Evolutionary conservation across 345 rosid genomes (phyloP).

Genomic region (Noccaea bulbosa): DNA sequence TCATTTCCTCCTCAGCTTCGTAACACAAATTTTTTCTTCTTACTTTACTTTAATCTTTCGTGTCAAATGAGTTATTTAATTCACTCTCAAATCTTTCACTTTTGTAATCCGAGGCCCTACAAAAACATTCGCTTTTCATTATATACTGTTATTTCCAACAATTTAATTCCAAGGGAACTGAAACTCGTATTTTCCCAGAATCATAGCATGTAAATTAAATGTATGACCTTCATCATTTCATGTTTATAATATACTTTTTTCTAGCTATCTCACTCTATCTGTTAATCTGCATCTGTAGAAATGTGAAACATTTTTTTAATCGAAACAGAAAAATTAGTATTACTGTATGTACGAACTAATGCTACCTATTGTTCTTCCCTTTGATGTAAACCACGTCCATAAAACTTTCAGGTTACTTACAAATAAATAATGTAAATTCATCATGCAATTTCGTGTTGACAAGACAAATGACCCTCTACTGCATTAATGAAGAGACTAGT

Average conservation of each 20-base stretch:
- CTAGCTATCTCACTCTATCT: too few species aligned
- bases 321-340: too few species aligned
- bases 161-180: not conserved
- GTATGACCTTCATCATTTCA: too few species aligned
- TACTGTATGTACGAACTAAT: too few species aligned
- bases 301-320: too few species aligned
- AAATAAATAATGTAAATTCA: not conserved
- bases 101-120: not conserved
- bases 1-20: not conserved
- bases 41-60: not conserved
- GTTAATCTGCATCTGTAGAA: too few species aligned
- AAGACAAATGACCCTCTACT: conserved; percentile 28
- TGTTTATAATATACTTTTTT: too few species aligned
- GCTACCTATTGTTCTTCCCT: too few species aligned
- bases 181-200: too few species aligned
- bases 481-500: conserved; percentile 20
- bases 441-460: conserved; percentile 40
- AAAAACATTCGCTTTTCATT: conserved; percentile 32
- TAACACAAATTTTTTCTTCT: not conserved
- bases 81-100: not conserved
- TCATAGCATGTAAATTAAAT: too few species aligned
- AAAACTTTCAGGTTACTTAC: not conserved
- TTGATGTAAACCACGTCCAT: not conserved
- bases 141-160: not conserved
- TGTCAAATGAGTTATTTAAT: conserved; percentile 5